Evolutionary conservation across 2,329 filamentous ascomycete species (phyloP).

Genomic region (Colletotrichum caudatum): DNA sequence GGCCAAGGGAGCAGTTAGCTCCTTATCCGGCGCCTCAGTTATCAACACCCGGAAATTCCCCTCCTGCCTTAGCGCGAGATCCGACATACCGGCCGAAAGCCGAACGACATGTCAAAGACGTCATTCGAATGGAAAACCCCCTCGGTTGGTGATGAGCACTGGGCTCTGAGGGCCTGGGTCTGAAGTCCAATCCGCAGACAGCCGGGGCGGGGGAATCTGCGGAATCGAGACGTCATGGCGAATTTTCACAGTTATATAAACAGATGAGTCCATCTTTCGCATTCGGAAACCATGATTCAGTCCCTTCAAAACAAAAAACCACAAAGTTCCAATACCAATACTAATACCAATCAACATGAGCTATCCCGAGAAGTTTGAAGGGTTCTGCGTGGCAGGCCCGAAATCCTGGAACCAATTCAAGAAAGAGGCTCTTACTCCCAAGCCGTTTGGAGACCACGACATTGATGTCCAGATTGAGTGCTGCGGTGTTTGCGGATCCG

Average conservation of each 20-base stretch:
- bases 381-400: conserved; percentile 57
- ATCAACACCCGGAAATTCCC: neutral
- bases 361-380: conserved; percentile 59
- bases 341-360: conserved; percentile 49
- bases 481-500: conserved; percentile 74
- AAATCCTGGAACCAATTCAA: conserved; percentile 58
- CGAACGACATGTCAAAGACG: conserved; percentile 28
- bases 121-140: conserved; percentile 20
- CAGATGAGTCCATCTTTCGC: neutral
- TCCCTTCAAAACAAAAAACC: neutral
- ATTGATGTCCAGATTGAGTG: conserved; percentile 77
- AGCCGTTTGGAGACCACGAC: conserved; percentile 52
- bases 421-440: conserved; percentile 53
- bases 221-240: conserved; percentile 26
- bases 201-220: neutral
- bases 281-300: accelerated
- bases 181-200: too few relatives aligned
- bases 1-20: conserved; percentile 15
- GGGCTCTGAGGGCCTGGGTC: neutral
- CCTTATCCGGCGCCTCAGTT: conserved; percentile 18
- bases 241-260: neutral
- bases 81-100: conserved; percentile 8
- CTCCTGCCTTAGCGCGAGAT: conserved; percentile 20
- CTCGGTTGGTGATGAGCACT: neutral
- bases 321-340: neutral